phyloP scores from a whole-genome alignment of 805 yeast species.

The Isabelozyma gotoi region DNA sequence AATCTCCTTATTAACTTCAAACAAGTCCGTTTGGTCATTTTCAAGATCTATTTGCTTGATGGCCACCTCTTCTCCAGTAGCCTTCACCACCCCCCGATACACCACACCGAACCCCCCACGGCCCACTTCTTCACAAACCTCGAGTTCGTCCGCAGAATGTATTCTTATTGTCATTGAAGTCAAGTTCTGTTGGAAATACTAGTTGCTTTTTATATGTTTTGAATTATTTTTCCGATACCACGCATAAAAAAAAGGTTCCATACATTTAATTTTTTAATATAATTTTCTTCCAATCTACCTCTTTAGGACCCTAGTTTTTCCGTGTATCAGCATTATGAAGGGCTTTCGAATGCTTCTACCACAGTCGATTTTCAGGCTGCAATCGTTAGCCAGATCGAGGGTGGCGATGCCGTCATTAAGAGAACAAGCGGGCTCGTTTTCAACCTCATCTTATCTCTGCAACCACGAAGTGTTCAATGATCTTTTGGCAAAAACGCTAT shows the following conservation, averaged over 20 bases:
- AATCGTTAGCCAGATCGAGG: no score
- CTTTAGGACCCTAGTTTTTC: no score
- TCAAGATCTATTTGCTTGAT: slow-evolving; percentile 72
- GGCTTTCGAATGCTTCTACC: no score
- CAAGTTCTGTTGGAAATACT: neutral
- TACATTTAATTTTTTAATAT: no score
- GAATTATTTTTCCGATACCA: neutral
- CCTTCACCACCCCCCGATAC: slow-evolving; percentile 57
- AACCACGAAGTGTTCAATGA: slow-evolving; percentile 12
- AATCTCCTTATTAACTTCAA: slow-evolving; percentile 74
- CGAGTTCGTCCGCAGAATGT: slow-evolving; percentile 36
- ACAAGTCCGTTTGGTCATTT: slow-evolving; percentile 58
- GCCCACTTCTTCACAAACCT: slow-evolving; percentile 58
- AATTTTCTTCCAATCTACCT: no score
- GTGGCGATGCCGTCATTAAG: no score
- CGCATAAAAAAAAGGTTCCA: neutral
- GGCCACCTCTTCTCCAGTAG: slow-evolving; percentile 47
- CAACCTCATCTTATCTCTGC: neutral
- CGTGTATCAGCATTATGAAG: no score
- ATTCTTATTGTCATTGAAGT: slow-evolving; percentile 12
- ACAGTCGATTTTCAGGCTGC: no score
- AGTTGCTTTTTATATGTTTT: neutral
- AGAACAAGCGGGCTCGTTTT: no score
- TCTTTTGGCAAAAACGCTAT: slow-evolving; percentile 18
- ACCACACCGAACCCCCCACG: slow-evolving; percentile 81